Evolutionary conservation across 441 rosid species (phyloP).

Genomic region (Croton laevigatus): DNA sequence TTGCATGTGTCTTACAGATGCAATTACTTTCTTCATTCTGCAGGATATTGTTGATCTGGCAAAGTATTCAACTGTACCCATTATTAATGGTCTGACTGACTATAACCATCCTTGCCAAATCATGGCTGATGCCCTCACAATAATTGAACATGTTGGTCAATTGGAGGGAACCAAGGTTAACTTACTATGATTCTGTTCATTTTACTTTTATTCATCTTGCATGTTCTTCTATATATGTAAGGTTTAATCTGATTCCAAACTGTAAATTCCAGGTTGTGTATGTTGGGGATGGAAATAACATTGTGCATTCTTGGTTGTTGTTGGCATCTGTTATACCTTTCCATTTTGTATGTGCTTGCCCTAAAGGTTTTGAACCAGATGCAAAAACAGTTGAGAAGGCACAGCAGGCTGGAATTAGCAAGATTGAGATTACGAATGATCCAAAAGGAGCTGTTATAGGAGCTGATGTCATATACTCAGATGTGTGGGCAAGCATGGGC

Average conservation of each 20-base stretch:
- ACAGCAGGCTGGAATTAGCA: constrained; percentile 68
- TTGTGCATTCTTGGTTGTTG: constrained; percentile 95
- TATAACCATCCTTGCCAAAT: constrained; percentile 98
- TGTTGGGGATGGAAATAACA: constrained; percentile 97
- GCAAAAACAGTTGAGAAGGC: constrained; percentile 75
- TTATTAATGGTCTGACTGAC: constrained; percentile 88
- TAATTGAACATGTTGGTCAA: constrained; percentile 81
- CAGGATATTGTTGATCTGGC: constrained; percentile 96
- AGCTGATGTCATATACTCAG: constrained; percentile 98
- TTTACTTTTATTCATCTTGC: neutral
- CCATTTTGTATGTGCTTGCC: constrained; percentile 94
- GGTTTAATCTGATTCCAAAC: constrained; percentile 8
- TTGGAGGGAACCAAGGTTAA: constrained; percentile 89
- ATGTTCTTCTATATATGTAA: neutral
- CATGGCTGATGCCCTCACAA: constrained; percentile 99
- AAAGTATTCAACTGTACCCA: constrained; percentile 75
- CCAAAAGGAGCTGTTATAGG: constrained; percentile 84
- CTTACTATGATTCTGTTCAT: constrained; percentile 12
- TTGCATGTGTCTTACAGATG: neutral
- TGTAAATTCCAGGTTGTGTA: constrained; percentile 69
- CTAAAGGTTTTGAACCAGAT: constrained; percentile 93
- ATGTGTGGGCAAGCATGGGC: constrained; percentile 99
- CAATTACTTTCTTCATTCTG: constrained; percentile 16
- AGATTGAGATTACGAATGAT: constrained; percentile 89
- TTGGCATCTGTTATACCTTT: constrained; percentile 88